Percentiles rank a stretch among this genome's conserved stretches.
Evolutionary conservation across 2,329 filamentous ascomycete genomes (phyloP).

Genomic region (Trichophyton simii): DNA sequence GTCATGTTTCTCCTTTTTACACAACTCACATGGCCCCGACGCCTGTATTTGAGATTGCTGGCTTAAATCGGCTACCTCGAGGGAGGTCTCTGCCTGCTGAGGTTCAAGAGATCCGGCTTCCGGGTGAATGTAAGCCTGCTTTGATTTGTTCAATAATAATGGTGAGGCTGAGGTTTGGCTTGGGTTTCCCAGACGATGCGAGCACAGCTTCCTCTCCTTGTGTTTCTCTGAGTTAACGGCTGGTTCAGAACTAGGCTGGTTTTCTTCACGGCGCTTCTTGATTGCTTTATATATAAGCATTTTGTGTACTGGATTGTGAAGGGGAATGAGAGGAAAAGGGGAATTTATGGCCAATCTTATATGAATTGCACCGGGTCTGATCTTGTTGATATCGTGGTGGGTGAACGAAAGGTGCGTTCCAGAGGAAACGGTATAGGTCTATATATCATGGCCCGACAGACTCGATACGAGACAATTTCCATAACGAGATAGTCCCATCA

Average conservation of each 20-base stretch:
- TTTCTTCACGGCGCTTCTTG: conserved; percentile 2
- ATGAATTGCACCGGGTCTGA: not conserved
- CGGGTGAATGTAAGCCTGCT: not conserved
- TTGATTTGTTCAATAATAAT: not conserved
- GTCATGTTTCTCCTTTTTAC: conserved; percentile 24
- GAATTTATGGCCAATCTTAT: not conserved
- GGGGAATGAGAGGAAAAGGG: not conserved
- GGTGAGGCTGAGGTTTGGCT: not conserved
- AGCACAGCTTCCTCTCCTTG: conserved; percentile 10
- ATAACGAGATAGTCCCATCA: not conserved
- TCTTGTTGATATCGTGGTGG: not conserved
- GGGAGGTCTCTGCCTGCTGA: not conserved
- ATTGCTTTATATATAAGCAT: conserved; percentile 6
- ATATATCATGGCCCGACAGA: not conserved
- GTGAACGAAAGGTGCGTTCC: not conserved
- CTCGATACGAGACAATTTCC: not conserved
- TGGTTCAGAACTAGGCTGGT: not conserved
- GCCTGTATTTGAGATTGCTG: not conserved
- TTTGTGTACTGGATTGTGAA: too few relatives aligned
- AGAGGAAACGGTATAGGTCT: not conserved
- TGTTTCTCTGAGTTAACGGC: conserved; percentile 3
- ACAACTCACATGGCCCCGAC: conserved; percentile 13
- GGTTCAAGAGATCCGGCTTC: not conserved
- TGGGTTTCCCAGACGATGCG: conserved; percentile 8
- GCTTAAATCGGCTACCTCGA: not conserved